Conservation (phyloP, 768 basidiomycete species). For the Podaxis sp. region DNA sequence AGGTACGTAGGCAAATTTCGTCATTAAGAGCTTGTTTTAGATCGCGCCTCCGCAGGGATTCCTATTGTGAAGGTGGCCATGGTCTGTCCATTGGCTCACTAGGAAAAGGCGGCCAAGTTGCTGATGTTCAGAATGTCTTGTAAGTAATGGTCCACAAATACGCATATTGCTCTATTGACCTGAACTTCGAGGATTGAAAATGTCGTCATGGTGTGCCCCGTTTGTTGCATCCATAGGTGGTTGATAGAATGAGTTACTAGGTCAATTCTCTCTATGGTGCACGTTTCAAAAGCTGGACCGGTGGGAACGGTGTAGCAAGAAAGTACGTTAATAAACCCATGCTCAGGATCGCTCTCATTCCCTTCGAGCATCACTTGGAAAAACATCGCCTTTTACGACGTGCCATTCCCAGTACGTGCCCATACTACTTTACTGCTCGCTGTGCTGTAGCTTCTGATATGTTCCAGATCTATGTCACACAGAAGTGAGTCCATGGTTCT, state of each 20-base stretch:
- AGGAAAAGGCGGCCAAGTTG: slow-evolving; percentile 43
- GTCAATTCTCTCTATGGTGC: slow-evolving; percentile 54
- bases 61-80: slow-evolving; percentile 58
- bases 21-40: background rate
- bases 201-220: slow-evolving; percentile 39
- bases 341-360: background rate
- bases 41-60: slow-evolving; percentile 32
- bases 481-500: slow-evolving; percentile 44
- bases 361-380: slow-evolving; percentile 52
- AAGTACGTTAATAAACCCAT: slow-evolving; percentile 39
- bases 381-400: slow-evolving; percentile 51
- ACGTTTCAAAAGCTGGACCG: slow-evolving; percentile 70
- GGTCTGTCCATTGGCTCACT: slow-evolving; percentile 60
- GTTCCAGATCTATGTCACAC: slow-evolving; percentile 56
- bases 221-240: background rate
- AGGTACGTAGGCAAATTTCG: slow-evolving; percentile 24
- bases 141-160: slow-evolving; percentile 28
- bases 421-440: background rate
- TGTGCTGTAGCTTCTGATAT: background rate
- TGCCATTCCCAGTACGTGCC: slow-evolving; percentile 51
- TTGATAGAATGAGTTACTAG: slow-evolving; percentile 24
- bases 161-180: background rate
- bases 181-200: slow-evolving; percentile 39
- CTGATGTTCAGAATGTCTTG: slow-evolving; percentile 59
- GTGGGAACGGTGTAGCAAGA: slow-evolving; percentile 55